phyloP scores from a whole-genome alignment of 208 protist genomes.

The Crithidia expoeki region DNA sequence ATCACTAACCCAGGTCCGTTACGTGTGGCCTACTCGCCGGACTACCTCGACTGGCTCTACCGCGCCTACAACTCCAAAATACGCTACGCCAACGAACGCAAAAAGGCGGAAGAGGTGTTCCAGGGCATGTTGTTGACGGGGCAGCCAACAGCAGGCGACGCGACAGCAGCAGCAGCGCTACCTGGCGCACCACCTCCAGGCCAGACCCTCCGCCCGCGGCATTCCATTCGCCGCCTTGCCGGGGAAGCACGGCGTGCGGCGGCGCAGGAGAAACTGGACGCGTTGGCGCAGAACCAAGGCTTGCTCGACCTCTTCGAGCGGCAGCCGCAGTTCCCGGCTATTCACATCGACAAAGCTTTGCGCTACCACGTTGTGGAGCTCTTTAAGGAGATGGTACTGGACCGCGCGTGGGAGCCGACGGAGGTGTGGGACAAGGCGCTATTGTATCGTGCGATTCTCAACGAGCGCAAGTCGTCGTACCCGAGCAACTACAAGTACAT shows the following conservation, averaged over 20 bases:
- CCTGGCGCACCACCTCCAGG: conserved; percentile 51
- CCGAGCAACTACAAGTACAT: conserved; percentile 75
- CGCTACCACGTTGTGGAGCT: conserved; percentile 83
- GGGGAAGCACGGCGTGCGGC: conserved; percentile 49
- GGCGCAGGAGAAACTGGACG: conserved; percentile 70
- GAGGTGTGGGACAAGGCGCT: conserved; percentile 88
- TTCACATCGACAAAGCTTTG: conserved; percentile 73
- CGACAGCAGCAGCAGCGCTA: conserved; percentile 15
- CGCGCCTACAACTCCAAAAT: conserved; percentile 71
- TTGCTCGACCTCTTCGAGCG: conserved; percentile 84
- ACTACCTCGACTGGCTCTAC: conserved; percentile 91
- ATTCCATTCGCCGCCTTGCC: conserved; percentile 61
- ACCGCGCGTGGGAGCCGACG: conserved; percentile 55
- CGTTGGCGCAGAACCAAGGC: conserved; percentile 56
- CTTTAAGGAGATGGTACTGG: conserved; percentile 82
- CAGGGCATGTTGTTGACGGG: conserved; percentile 51
- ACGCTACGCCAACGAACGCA: conserved; percentile 50
- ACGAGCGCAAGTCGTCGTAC: conserved; percentile 70
- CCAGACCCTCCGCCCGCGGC: conserved; percentile 56
- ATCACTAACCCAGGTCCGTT: conserved; percentile 86
- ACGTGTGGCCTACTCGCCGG: conserved; percentile 77
- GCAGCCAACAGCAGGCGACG: conserved; percentile 5
- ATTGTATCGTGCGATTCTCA: conserved; percentile 79
- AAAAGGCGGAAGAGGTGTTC: conserved; percentile 68
- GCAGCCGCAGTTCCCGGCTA: conserved; percentile 81